A percentile compares a stretch with the other conserved stretches of the same genome.
Evolutionary conservation across 2,329 filamentous ascomycete species (phyloP).

Genomic region (Penicillium verrucosum): DNA sequence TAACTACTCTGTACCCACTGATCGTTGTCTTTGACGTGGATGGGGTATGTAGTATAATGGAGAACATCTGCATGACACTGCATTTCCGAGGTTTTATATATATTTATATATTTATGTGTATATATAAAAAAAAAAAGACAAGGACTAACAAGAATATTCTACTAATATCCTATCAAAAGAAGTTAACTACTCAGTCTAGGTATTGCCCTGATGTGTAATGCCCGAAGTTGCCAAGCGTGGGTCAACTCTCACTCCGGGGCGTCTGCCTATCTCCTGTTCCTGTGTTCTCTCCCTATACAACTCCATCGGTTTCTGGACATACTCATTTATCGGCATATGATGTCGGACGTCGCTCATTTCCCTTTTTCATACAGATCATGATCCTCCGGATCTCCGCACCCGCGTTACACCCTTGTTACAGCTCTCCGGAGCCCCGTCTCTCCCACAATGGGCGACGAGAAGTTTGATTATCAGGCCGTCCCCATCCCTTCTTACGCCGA

Average conservation of each 20-base stretch:
- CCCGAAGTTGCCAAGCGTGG: conserved; percentile 9
- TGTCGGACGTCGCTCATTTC: conserved; percentile 34
- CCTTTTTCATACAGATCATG: conserved; percentile 37
- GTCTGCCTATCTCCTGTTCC: conserved; percentile 7
- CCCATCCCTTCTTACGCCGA: conserved; percentile 84
- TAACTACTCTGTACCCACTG: background rate
- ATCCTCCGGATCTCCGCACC: conserved; percentile 32
- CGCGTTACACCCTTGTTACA: conserved; percentile 28
- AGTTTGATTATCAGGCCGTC: conserved; percentile 58
- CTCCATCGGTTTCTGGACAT: conserved; percentile 8
- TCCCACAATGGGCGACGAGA: conserved; percentile 50
- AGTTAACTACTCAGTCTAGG: background rate
- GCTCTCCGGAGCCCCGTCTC: conserved; percentile 32
- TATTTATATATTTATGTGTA: background rate
- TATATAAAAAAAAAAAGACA: too few species aligned
- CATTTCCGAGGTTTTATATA: background rate
- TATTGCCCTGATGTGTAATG: conserved; percentile 9
- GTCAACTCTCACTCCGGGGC: conserved; percentile 6
- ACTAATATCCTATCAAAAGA: background rate
- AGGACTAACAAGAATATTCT: background rate
- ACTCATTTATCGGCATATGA: conserved; percentile 17
- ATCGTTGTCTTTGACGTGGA: background rate
- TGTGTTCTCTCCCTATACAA: conserved; percentile 4
- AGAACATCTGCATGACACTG: conserved; percentile 1
- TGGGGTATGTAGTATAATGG: background rate